Evolutionary conservation across 2,329 filamentous ascomycete species (phyloP), one percentile per base, ranked within the genome.

Genomic region (Claviceps sp.): DNA sequence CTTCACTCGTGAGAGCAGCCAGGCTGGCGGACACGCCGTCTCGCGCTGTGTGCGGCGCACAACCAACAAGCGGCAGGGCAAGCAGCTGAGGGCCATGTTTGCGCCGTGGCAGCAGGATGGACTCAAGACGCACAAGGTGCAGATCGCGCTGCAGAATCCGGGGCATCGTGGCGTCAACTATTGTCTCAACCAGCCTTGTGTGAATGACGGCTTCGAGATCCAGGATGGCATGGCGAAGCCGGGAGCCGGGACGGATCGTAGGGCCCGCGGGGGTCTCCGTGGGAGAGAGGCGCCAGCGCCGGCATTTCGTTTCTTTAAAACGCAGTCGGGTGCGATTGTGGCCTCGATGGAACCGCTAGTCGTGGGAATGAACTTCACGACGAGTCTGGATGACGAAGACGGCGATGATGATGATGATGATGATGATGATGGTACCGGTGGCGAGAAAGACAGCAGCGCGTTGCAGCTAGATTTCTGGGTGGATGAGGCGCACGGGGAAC

Each of bases 181-280:
- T 36, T 49, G 51, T 17, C n/a, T 52, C 20, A 50, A 52, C n/a
- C 47, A 49, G 47, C 47, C 51, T 6, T 52, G 51, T 16, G 17
- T 49, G 5, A 49, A 46, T 13, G 51, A 52, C 13, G 47, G 47
- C 17, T 38, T 52, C 29, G 38, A 52, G 43, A 29, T 52, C 4
- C 51, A 52, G 45, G 47, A 46, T 13, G 47, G 47, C 39, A 52
- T 40, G 51, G 43, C 29, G 36, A 50, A 52, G 42, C 17, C 38
- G 43, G 47, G 49, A 8, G 17, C 22, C 29, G 40, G 11, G 45
- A 39, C 29, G 39, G 39, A 42, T 42, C 39, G 39, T 17, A 13
- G 17, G 4, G 39, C 11, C 3, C 7, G 11, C n/a, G 39, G n/a
- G 39, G 6, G 9, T 29, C 36, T 22, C 3, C 4, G 47, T 16